Evolutionary conservation across 768 basidiomycete genomes (phyloP), one percentile per base, ranked within the genome.

Genomic region (Roridomyces roridus): DNA sequence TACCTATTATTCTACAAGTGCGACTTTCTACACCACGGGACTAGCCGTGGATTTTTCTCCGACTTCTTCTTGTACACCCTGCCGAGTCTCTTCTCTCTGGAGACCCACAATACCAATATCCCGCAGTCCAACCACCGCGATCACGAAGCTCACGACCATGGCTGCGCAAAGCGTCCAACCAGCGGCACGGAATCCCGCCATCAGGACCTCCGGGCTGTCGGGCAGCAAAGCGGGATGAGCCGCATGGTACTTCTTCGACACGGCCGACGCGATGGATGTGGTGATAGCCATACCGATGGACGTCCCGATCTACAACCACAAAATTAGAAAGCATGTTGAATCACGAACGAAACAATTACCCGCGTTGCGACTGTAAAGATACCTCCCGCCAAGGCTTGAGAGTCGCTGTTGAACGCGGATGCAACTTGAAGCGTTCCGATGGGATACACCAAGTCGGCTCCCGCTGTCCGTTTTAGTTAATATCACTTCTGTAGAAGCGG

Each of bases 281-380:
- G 69, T 68, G 10, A 73, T 53, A 1, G 73, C 73, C 14, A 75
- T 64, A 12, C 73, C 74, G 10, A 74, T 57, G 4, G 74, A 72
- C 0, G 73, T 75, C 28, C 72, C 74, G 31, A 74, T 62, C 73
- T 74, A 44, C 1, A 41, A 45, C 39, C 25, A 42, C 28, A n/a
- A 2, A n/a, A 9, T 21, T 21, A 42, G 21, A 15, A 39, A 20
- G 24, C 6, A 10, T 9, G 9, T 15, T 7, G 24, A 43, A 4
- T 3, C 20, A 45, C 11, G 17, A 11, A 14, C 14, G 42, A 29
- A 14, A 48, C 36, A 36, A n/a, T n/a, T 6, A 72, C 70, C 18
- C 73, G 60, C 10, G 67, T 71, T 7, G 71, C 68, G 24, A 74
- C 71, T 50, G 67, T 72, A 65, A 74, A 74, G 36, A 74, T 58